Evolutionary conservation across 73 alveolate species (phyloP).

Genomic region (Stentor coeruleus): DNA sequence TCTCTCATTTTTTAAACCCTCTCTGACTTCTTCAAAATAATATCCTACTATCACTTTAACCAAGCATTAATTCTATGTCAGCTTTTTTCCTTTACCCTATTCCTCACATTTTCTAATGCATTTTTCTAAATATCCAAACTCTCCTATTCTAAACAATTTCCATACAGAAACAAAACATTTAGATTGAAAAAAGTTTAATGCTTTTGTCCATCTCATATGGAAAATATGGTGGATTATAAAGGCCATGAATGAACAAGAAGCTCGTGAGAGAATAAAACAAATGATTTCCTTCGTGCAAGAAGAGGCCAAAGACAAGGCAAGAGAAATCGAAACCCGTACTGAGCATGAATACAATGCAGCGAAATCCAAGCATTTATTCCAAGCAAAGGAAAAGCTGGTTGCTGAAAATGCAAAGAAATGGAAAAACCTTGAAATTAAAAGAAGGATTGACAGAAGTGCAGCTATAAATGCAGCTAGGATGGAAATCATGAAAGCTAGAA

Average conservation of each 20-base stretch:
- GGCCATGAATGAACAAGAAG: conserved; percentile 20
- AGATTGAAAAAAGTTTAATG: too few species aligned
- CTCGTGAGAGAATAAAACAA: conserved; percentile 21
- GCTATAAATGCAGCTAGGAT: conserved; percentile 45
- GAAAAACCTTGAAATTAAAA: conserved; percentile 29
- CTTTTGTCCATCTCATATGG: too few species aligned
- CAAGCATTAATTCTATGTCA: too few species aligned
- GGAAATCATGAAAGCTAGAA: conserved; percentile 57
- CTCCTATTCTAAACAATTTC: too few species aligned
- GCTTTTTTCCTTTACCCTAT: too few species aligned
- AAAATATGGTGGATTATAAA: too few species aligned
- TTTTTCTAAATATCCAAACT: too few species aligned
- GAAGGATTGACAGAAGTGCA: conserved; percentile 19
- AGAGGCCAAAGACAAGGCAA: conserved; percentile 29
- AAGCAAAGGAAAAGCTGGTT: background rate
- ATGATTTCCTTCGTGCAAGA: conserved; percentile 29
- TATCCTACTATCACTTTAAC: too few species aligned
- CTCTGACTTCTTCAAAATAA: too few species aligned
- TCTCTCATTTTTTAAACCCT: too few species aligned
- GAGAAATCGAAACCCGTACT: conserved; percentile 21
- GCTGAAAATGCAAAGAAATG: conserved; percentile 20
- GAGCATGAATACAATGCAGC: conserved; percentile 27
- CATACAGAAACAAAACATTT: too few species aligned
- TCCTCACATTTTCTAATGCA: too few species aligned
- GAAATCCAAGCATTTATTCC: background rate